Percentiles rank a stretch among this genome's conserved stretches.
These are phyloP conservation scores for Rutstroemia sp. DNA, from an alignment of 2,329 filamentous ascomycete genomes.

Conservation along the genomic window DNA sequence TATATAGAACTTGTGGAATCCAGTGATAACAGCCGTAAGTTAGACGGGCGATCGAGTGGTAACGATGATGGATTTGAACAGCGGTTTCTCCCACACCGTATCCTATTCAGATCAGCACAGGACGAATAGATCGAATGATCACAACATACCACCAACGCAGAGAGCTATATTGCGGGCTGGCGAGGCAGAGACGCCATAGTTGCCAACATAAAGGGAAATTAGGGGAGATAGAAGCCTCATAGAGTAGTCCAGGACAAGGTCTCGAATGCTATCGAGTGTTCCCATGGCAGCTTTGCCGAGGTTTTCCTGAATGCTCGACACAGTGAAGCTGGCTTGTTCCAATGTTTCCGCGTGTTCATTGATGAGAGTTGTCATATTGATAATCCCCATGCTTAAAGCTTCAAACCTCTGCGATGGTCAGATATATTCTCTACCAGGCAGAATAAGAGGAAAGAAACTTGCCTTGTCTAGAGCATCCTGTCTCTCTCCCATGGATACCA, in stretches of 20 bases:
- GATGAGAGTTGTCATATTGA: slow-evolving; percentile 23
- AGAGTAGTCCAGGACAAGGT: slow-evolving; percentile 15
- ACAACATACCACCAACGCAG: slow-evolving; percentile 15
- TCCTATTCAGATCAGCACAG: slow-evolving; percentile 1
- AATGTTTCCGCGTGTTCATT: slow-evolving; percentile 20
- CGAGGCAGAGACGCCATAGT: slow-evolving; percentile 21
- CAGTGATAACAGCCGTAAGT: not conserved
- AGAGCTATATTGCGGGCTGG: slow-evolving; percentile 18
- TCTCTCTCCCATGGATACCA: slow-evolving; percentile 17
- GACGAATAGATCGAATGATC: no score
- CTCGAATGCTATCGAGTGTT: slow-evolving; percentile 11
- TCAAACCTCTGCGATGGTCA: slow-evolving; percentile 17
- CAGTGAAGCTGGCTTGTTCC: slow-evolving; percentile 17
- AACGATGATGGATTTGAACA: not conserved
- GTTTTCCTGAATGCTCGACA: slow-evolving; percentile 19
- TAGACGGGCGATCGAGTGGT: not conserved
- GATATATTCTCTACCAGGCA: not conserved
- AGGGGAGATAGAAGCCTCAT: slow-evolving; percentile 15
- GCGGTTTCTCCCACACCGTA: slow-evolving; percentile 6
- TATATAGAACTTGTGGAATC: slow-evolving; percentile 1
- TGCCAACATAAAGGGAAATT: slow-evolving; percentile 18
- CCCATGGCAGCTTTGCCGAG: slow-evolving; percentile 22
- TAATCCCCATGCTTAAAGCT: slow-evolving; percentile 13
- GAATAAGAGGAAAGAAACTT: not conserved
- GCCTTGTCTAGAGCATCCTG: slow-evolving; percentile 22